These are phyloP conservation scores for Nyctanthes arbortristis DNA, from an alignment of 257 asterid species.

Conservation along the genomic window DNA sequence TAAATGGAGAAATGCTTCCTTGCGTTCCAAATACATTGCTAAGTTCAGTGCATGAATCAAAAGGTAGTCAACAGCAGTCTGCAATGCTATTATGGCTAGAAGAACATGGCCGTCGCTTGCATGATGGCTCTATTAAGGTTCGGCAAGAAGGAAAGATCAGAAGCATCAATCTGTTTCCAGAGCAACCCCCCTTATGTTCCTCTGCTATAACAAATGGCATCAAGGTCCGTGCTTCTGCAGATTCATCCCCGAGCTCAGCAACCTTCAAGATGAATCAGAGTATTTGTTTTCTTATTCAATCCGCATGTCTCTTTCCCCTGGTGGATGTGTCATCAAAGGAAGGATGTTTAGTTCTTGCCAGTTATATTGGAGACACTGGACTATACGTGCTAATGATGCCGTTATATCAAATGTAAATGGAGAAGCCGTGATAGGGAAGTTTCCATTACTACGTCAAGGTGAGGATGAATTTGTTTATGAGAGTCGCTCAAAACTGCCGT, in stretches of 20 bases:
- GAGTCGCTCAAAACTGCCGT: constrained; percentile 56
- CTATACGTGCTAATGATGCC: constrained; percentile 51
- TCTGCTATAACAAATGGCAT: constrained; percentile 76
- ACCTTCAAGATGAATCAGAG: constrained; percentile 50
- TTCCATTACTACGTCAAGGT: constrained; percentile 70
- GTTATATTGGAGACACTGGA: constrained; percentile 82
- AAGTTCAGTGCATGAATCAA: constrained; percentile 43
- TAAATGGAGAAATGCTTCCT: constrained; percentile 79
- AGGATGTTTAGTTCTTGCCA: constrained; percentile 67
- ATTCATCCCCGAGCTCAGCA: constrained; percentile 73
- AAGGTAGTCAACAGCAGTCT: constrained; percentile 57
- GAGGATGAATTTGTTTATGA: constrained; percentile 76
- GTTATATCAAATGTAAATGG: constrained; percentile 58
- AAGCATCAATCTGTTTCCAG: constrained; percentile 76
- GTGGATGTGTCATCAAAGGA: constrained; percentile 73
- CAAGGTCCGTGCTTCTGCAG: constrained; percentile 95
- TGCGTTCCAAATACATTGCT: constrained; percentile 74
- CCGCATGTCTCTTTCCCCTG: constrained; percentile 74
- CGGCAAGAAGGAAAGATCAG: constrained; percentile 49
- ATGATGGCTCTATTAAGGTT: constrained; percentile 59
- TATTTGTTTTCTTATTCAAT: constrained; percentile 76
- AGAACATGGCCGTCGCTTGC: constrained; percentile 74
- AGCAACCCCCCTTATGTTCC: constrained; percentile 66
- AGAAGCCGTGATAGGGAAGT: constrained; percentile 97
- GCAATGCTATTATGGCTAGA: constrained; percentile 87